Evolutionary conservation across 768 basidiomycete genomes (phyloP).

Genomic region (Amyloporia xantha): DNA sequence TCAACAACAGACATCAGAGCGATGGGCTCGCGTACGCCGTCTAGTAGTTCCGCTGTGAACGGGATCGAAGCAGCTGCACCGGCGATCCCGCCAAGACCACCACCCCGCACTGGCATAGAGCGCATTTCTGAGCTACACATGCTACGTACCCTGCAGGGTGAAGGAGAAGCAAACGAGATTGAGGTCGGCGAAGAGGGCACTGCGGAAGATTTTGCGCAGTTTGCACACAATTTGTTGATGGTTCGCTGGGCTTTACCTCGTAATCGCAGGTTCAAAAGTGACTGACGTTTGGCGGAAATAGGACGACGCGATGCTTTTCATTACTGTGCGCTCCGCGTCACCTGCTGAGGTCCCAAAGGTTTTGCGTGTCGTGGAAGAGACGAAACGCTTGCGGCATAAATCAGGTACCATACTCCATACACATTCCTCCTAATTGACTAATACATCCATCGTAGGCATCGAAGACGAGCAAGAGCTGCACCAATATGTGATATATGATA

Average conservation of each 20-base stretch:
- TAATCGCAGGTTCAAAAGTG: not conserved
- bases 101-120: slow-evolving; percentile 58
- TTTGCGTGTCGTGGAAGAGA: slow-evolving; percentile 72
- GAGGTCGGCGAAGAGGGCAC: slow-evolving; percentile 59
- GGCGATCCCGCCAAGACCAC: slow-evolving; percentile 39
- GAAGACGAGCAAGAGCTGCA: slow-evolving; percentile 56
- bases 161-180: slow-evolving; percentile 71
- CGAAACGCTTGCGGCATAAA: slow-evolving; percentile 71
- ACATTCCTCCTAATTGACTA: not conserved
- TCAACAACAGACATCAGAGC: not conserved
- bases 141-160: slow-evolving; percentile 27
- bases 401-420: slow-evolving; percentile 39
- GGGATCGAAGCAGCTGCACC: slow-evolving; percentile 1
- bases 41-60: not conserved
- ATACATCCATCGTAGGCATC: slow-evolving; percentile 24
- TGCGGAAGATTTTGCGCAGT: slow-evolving; percentile 60
- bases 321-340: slow-evolving; percentile 61
- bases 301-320: slow-evolving; percentile 79
- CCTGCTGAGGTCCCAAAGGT: slow-evolving; percentile 69
- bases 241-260: slow-evolving; percentile 27
- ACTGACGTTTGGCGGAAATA: slow-evolving; percentile 25
- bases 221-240: slow-evolving; percentile 57
- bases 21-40: not conserved
- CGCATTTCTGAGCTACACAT: slow-evolving; percentile 70
- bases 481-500: slow-evolving; percentile 74